Percentiles rank a stretch among this genome's conserved stretches.
Evolutionary conservation across 2,329 filamentous ascomycete species (phyloP).

Genomic region (Magnaporthales sp.): DNA sequence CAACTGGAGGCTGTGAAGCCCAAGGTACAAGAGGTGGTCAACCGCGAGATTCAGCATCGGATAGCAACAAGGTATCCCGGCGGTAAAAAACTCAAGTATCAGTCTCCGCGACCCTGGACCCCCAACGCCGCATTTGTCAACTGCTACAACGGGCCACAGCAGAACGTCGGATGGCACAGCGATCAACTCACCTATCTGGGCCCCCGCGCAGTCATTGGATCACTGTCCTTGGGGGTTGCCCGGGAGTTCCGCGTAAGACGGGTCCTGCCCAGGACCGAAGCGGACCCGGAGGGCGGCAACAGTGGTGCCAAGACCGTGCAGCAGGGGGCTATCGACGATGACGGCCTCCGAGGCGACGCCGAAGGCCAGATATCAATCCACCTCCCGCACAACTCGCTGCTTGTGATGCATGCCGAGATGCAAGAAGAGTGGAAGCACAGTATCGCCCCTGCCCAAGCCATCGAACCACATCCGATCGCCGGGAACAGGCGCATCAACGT

Average conservation of each 20-base stretch:
- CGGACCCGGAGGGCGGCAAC: conserved; percentile 25
- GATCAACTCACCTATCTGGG: conserved; percentile 93
- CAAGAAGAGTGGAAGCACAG: conserved; percentile 95
- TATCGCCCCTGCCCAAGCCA: conserved; percentile 63
- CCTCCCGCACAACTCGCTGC: conserved; percentile 84
- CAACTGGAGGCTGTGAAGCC: conserved; percentile 62
- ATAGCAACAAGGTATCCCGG: conserved; percentile 60
- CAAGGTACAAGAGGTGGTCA: conserved; percentile 67
- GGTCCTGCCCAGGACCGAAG: conserved; percentile 47
- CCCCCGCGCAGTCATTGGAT: conserved; percentile 80
- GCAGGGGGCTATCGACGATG: conserved; percentile 17
- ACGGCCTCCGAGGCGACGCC: conserved; percentile 39
- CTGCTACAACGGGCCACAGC: conserved; percentile 73
- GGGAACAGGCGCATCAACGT: conserved; percentile 81
- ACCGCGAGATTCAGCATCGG: conserved; percentile 63
- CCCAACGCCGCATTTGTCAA: conserved; percentile 94
- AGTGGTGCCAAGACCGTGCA: conserved; percentile 55
- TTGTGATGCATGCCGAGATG: conserved; percentile 97
- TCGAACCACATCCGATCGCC: conserved; percentile 78
- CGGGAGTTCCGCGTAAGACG: conserved; percentile 83
- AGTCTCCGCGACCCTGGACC: conserved; percentile 64
- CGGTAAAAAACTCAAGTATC: conserved; percentile 67
- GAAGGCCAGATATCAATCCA: conserved; percentile 88
- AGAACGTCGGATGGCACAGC: conserved; percentile 86
- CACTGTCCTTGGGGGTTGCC: conserved; percentile 83